Evolutionary conservation across 2,329 filamentous ascomycete genomes (phyloP).

Genomic region (Leptosphaerulina australis): DNA sequence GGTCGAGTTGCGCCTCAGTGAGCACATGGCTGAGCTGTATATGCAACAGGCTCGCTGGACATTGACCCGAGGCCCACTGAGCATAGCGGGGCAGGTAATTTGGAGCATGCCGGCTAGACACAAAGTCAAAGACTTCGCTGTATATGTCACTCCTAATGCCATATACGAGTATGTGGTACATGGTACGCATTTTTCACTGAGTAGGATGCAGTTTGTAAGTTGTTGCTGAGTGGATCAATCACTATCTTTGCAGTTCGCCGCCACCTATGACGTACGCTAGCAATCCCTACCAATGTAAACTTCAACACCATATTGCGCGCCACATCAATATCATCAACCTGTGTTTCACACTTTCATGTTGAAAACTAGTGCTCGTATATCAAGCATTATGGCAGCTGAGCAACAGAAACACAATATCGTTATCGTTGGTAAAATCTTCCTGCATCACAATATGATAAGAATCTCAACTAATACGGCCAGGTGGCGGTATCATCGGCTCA

Average conservation of each 20-base stretch:
- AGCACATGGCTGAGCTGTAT: constrained; percentile 3
- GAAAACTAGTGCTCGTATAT: constrained; percentile 22
- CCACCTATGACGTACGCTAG: constrained; percentile 27
- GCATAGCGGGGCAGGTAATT: background rate
- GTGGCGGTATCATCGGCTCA: constrained; percentile 90
- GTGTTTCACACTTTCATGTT: constrained; percentile 29
- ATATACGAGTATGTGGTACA: no score
- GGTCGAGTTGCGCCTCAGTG: background rate
- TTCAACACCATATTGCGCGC: constrained; percentile 24
- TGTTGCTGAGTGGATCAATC: background rate
- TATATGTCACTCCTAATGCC: no score
- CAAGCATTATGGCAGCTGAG: constrained; percentile 35
- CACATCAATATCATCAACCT: constrained; percentile 1
- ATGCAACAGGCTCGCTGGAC: constrained; percentile 2
- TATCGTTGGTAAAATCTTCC: constrained; percentile 40
- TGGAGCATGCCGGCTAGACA: no score
- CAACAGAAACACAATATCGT: constrained; percentile 43
- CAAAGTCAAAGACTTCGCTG: no score
- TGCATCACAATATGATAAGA: background rate
- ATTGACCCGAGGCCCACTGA: constrained; percentile 9
- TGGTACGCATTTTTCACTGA: no score
- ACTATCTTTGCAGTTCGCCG: background rate
- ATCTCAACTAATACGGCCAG: constrained; percentile 52
- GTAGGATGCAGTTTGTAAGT: no score
- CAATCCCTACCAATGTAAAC: constrained; percentile 20